Base-by-base conservation (phyloP, 345 rosid species). In the Conringia planisiliqua region DNA sequence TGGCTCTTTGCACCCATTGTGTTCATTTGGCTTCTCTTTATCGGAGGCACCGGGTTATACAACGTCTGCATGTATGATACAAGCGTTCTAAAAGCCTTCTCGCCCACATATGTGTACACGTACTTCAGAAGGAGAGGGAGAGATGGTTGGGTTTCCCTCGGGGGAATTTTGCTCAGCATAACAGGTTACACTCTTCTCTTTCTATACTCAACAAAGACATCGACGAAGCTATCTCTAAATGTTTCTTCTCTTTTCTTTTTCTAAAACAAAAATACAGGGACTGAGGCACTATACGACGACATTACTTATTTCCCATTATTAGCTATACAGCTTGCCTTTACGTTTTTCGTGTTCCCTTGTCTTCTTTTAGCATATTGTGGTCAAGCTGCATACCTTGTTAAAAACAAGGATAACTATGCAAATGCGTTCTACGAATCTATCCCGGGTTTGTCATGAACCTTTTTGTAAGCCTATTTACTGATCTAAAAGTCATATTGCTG, bases 1-100 rank as follows among this genome's bases (percentile, higher is more conserved):
- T 94, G 95, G 95, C 90, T 94, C 70, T 94, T 94, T 81, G 98
- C 98, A 10, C 98, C 98, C 0, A 64, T 94, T 10, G 98, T 94
- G 46, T 81, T 94, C 44, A 79, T 90, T 38, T 94, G 97, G 98
- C 85, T 94, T 80, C 89, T 94, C 30, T 80, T 87, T 30, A 94
- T 91, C 30, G 98, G 96, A 68, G 86, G 92, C n/a, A 87, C 91
- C 40, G 97, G 98, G 20, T 63, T 85, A 32, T 87, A 74, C 81
- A 94, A 94, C 70, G 82, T 91, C 52, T 89, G 86, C 78, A 90
- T 83, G 62, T 78, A 91, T 44, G 96, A 88, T 27, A 61, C 65
- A 39, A 57, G 88, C 63, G 97, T 91, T 71, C 78, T 94, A 66
- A 90, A 75, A 82, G 98, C 98, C 3, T 94, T 94, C 85, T 94